phyloP scores from a whole-genome alignment of 2,329 filamentous ascomycete species.

The Alternaria angustiovoidea region DNA sequence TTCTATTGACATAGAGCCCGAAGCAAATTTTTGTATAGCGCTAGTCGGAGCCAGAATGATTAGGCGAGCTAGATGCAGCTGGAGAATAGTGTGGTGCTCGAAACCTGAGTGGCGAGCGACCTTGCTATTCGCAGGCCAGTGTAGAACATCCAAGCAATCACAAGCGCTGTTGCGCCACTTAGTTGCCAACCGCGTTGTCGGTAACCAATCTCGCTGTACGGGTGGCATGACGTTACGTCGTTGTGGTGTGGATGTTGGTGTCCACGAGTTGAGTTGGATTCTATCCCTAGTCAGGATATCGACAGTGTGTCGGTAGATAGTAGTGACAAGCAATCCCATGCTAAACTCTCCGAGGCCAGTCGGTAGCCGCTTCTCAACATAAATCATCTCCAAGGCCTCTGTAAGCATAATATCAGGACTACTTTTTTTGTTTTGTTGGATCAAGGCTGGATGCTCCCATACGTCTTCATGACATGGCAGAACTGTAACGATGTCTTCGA shows the following conservation, averaged over 20 bases:
- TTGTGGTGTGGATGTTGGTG: conserved; percentile 32
- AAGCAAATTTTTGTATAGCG: conserved; percentile 56
- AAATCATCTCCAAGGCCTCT: conserved; percentile 55
- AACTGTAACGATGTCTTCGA: conserved; percentile 12
- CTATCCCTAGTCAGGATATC: conserved; percentile 58
- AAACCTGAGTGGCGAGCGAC: conserved; percentile 59
- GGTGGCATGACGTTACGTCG: conserved; percentile 12
- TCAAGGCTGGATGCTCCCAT: conserved; percentile 12
- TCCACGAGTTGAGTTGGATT: conserved; percentile 54
- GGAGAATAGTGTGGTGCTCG: conserved; percentile 64
- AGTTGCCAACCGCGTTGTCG: conserved; percentile 57
- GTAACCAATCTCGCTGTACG: conserved; percentile 53
- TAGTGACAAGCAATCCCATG: conserved; percentile 59
- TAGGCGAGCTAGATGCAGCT: conserved; percentile 64
- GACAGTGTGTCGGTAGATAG: conserved; percentile 60
- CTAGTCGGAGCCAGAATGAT: conserved; percentile 60
- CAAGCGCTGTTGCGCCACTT: conserved; percentile 59
- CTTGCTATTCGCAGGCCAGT: conserved; percentile 65
- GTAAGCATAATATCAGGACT: conserved; percentile 5
- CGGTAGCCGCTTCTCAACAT: conserved; percentile 59
- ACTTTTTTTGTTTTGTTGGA: background rate
- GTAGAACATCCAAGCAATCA: conserved; percentile 63
- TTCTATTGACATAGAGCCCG: conserved; percentile 21
- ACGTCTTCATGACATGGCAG: conserved; percentile 21
- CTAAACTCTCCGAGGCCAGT: conserved; percentile 59